Evolutionary conservation across 257 asterid genomes (phyloP), one percentile per base, ranked within the genome.

Genomic region (Fraxinus anomala): DNA sequence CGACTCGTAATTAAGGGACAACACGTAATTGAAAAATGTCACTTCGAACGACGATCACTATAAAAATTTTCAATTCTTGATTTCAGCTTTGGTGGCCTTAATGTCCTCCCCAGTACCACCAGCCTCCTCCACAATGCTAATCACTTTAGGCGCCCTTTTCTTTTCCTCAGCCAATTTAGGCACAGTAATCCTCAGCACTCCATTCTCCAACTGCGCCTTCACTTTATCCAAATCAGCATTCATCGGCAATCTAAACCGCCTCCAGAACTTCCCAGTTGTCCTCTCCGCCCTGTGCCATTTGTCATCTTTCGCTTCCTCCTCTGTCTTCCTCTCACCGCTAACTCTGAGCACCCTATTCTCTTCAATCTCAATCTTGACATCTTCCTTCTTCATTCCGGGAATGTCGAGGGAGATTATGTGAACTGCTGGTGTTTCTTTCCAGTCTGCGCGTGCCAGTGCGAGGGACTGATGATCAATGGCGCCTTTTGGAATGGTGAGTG

Each of bases 261-360:
- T 73, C 97, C 95, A 87, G 84, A 94, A 94, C 78, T 79, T 89
- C 4, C 98, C 97, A 1, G 76, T 84, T 0, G 91, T 85, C 49
- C 97, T 81, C 86, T 94, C 97, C 71, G 81, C 92, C 76, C 96
- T 65, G 83, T 94, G 98, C 98, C 98, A 94, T 77, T 86, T 86
- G 78, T 91, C 98, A 3, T 90, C 97, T 79, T 87, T 82, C 61
- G 30, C 78, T 65, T 92, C 91, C 77, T 82, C 94, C 82, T 85
- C 96, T 17, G 80, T 69, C 80, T 76, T 89, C 83, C 97, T 82
- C 82, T 94, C 98, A 14, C 98, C 97, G 72, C 88, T 85, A 0
- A 94, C 76, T 33, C 88, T 80, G 71, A 94, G 31, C 56, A 94
- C 87, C 19, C 91, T 86, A 80, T 86, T 88, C 16, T 92, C 97